Conservation (phyloP, 2,329 filamentous ascomycete species). For the Didymella keratinophila region DNA sequence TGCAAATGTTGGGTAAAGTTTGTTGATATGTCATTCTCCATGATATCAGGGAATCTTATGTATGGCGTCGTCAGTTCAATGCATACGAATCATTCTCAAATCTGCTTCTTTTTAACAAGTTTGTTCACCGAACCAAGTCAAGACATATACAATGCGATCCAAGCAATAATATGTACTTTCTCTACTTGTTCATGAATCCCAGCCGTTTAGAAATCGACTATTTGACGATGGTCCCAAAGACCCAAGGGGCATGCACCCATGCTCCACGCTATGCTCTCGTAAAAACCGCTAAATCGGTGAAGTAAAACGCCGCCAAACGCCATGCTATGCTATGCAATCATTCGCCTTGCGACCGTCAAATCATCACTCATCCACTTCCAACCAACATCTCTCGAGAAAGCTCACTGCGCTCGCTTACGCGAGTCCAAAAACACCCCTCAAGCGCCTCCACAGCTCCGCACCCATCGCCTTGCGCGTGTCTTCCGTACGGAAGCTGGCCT, state of each 20-base stretch:
- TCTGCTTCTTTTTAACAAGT: no score
- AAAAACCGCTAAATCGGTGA: background rate
- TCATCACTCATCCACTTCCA: background rate
- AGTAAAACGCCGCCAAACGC: background rate
- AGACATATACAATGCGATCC: no score
- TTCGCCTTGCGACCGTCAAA: no score
- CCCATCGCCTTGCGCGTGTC: conserved; percentile 62
- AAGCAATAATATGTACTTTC: no score
- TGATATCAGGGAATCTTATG: no score
- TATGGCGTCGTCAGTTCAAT: no score
- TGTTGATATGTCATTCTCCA: no score
- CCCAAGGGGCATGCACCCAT: background rate
- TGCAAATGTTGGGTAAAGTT: no score
- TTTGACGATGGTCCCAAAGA: background rate
- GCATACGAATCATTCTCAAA: no score
- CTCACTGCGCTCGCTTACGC: conserved; percentile 17
- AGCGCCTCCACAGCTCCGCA: conserved; percentile 56
- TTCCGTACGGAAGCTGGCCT: conserved; percentile 64
- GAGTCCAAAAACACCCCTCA: conserved; percentile 39
- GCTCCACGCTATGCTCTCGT: background rate
- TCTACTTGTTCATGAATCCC: no score
- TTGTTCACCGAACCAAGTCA: no score
- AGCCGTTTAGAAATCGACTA: conserved; percentile 5
- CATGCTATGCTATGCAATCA: conserved; percentile 7
- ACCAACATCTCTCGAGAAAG: no score